Evolutionary conservation across 129 eudicot species (phyloP).

Genomic region (Saposhnikovia divaricata): DNA sequence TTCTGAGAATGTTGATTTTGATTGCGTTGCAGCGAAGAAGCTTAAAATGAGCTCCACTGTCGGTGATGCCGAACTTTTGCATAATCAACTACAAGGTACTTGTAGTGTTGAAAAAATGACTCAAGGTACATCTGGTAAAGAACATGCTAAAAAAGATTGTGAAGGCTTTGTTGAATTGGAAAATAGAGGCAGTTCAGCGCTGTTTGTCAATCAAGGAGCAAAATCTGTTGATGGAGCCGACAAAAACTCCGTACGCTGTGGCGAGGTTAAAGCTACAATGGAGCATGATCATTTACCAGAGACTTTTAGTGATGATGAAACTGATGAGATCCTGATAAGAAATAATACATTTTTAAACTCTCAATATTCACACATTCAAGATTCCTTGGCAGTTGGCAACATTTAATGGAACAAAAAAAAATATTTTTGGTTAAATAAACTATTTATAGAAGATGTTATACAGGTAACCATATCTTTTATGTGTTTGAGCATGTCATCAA

Average conservation of each 20-base stretch:
- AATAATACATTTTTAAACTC: constrained; percentile 53
- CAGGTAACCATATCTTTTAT: too few relatives aligned
- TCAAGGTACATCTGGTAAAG: neutral
- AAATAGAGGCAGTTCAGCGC: neutral
- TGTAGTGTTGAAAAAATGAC: constrained; percentile 15
- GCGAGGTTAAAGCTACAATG: neutral
- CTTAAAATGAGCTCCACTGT: constrained; percentile 11
- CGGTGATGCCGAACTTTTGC: constrained; percentile 8
- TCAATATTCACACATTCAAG: constrained; percentile 40
- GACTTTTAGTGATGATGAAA: constrained; percentile 3
- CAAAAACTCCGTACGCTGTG: neutral
- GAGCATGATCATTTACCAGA: neutral
- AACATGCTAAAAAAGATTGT: constrained; percentile 1
- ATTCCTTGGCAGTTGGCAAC: constrained; percentile 46
- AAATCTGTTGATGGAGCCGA: neutral
- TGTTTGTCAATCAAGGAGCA: neutral
- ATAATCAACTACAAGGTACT: constrained; percentile 16
- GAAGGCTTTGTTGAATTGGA: constrained; percentile 12
- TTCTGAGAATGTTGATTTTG: constrained; percentile 10
- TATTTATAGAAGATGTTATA: too few relatives aligned
- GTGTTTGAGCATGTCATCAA: too few relatives aligned
- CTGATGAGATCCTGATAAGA: constrained; percentile 28
- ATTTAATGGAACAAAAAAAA: constrained; percentile 27
- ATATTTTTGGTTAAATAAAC: too few relatives aligned
- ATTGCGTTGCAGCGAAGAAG: constrained; percentile 15